These are phyloP conservation scores for Rhodotorula graminis DNA, from an alignment of 768 basidiomycete genomes.

Conservation along the genomic window DNA sequence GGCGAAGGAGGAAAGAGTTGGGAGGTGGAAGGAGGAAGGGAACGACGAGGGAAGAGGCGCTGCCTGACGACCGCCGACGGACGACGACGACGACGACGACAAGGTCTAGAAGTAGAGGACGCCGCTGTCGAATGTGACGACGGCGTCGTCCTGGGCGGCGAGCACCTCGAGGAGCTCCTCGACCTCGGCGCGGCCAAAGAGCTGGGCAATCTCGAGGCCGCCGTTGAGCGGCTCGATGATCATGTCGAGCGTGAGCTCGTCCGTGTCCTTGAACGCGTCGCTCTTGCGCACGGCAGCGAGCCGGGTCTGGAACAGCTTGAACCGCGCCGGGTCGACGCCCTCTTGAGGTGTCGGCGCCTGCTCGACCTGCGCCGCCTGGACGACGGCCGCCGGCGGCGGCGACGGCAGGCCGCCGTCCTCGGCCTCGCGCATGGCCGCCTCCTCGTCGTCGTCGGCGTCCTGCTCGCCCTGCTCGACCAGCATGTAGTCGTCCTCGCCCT, in stretches of 20 bases:
- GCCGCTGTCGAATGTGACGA: conserved; percentile 19
- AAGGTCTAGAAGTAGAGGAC: conserved; percentile 4
- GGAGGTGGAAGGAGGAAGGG: no score
- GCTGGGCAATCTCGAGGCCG: conserved; percentile 9
- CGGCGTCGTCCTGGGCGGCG: conserved; percentile 18
- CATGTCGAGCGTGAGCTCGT: conserved; percentile 13
- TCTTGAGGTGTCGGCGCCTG: conserved; percentile 8
- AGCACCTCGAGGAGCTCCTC: conserved; percentile 16
- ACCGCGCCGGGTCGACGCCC: conserved; percentile 24
- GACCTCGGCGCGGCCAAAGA: conserved; percentile 21
- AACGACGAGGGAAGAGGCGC: no score
- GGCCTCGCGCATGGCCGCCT: conserved; percentile 2
- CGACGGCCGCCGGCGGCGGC: conserved; percentile 2
- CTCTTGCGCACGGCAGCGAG: conserved; percentile 21
- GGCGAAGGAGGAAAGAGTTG: no score
- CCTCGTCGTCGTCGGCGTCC: background rate
- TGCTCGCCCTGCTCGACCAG: conserved; percentile 9
- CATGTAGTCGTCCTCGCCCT: conserved; percentile 19
- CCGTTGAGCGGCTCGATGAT: conserved; percentile 28
- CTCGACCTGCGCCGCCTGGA: conserved; percentile 22
- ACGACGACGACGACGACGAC: no score
- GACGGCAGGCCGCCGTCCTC: conserved; percentile 6
- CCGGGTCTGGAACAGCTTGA: conserved; percentile 27
- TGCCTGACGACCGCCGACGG: no score
- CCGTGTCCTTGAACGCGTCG: conserved; percentile 15